Evolutionary conservation across 495 filamentous ascomycete species (phyloP).

Genomic region (Halenospora varia): DNA sequence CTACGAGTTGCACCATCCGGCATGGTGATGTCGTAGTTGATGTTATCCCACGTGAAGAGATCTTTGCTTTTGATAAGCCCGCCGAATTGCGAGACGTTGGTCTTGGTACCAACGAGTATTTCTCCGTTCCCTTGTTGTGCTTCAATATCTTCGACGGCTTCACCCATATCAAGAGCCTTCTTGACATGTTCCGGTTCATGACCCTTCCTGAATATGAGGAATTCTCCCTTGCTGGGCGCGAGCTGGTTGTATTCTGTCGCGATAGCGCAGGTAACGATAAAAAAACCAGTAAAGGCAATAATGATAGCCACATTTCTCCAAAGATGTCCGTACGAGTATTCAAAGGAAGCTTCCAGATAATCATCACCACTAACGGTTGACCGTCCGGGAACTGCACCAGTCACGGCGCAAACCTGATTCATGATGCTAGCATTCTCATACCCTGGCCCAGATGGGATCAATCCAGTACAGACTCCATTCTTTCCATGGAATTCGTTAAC

Average conservation of each 20-base stretch:
- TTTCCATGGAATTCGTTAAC: neutral
- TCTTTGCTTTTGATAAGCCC: constrained; percentile 48
- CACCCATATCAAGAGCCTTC: too few species aligned
- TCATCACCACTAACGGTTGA: constrained; percentile 26
- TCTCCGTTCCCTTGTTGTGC: too few species aligned
- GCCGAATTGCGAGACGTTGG: too few species aligned
- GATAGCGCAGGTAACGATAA: neutral
- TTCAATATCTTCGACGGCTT: too few species aligned
- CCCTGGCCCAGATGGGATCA: neutral
- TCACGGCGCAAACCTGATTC: constrained; percentile 52
- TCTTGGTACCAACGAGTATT: too few species aligned
- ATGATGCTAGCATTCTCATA: neutral
- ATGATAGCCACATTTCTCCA: neutral
- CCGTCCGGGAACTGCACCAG: constrained; percentile 74
- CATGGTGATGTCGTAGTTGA: neutral
- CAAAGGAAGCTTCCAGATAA: neutral
- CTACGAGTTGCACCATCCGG: constrained; percentile 1
- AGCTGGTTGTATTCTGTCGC: too few species aligned
- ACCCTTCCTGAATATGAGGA: too few species aligned
- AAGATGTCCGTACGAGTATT: neutral
- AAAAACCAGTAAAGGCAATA: neutral
- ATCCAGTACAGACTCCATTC: neutral
- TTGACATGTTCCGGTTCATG: too few species aligned
- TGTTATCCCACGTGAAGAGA: neutral
- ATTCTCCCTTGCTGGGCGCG: too few species aligned